Percentiles rank a stretch among this genome's conserved stretches.
These are phyloP conservation scores for Stachybotrys echinatus DNA, from an alignment of 2,329 filamentous ascomycete genomes.

Conservation along the genomic window DNA sequence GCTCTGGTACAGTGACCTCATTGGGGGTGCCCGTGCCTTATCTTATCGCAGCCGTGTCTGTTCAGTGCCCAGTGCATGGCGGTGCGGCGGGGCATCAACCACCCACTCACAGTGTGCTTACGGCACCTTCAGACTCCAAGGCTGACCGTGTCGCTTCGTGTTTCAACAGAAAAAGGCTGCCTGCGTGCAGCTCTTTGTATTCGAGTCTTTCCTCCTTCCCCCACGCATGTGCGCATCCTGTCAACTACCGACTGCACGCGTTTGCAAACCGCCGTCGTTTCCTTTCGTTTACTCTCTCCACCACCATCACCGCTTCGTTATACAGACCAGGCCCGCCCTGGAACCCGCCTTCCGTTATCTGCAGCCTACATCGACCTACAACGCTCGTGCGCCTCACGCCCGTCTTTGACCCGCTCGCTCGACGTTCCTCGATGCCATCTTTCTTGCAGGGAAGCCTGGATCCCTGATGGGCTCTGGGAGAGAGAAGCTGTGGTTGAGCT, in stretches of 20 bases:
- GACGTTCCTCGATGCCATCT: background rate
- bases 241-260: too few relatives aligned
- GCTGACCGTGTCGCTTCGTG: background rate
- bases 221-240: too few relatives aligned
- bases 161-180: background rate
- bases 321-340: too few relatives aligned
- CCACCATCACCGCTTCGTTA: too few relatives aligned
- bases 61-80: too few relatives aligned
- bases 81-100: background rate
- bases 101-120: background rate
- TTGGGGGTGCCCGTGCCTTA: background rate
- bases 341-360: too few relatives aligned
- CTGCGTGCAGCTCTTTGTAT: background rate
- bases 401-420: too few relatives aligned
- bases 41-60: background rate
- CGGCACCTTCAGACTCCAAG: background rate
- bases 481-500: background rate
- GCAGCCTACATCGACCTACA: too few relatives aligned
- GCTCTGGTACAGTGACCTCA: background rate
- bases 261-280: background rate
- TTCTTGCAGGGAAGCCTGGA: background rate
- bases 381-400: background rate
- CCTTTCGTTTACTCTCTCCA: background rate
- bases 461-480: background rate
- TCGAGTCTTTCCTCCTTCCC: too few relatives aligned